Conservation (phyloP, 352 stramenopile species). For the Hyaloperonospora arabidopsidis region DNA sequence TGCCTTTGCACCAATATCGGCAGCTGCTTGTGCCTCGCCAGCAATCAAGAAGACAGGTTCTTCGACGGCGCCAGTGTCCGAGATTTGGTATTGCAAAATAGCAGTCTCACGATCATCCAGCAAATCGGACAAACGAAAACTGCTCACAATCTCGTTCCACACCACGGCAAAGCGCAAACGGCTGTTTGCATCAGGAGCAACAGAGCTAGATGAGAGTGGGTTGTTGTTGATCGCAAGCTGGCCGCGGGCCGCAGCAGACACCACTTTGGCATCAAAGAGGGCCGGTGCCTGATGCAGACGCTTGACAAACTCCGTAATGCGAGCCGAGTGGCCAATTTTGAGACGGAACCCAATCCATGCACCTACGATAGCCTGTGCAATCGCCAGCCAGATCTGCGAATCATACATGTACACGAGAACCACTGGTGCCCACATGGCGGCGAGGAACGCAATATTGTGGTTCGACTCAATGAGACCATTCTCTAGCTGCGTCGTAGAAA, state of each 20-base stretch:
- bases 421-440: constrained; percentile 68
- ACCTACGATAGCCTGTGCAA: constrained; percentile 71
- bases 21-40: constrained; percentile 60
- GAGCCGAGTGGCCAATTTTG: constrained; percentile 75
- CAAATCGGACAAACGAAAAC: constrained; percentile 80
- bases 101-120: constrained; percentile 81
- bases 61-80: constrained; percentile 67
- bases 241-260: constrained; percentile 57
- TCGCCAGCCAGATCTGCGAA: constrained; percentile 81
- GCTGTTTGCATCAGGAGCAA: constrained; percentile 63
- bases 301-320: constrained; percentile 66
- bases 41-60: constrained; percentile 85
- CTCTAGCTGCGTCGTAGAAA: constrained; percentile 31
- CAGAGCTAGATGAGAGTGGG: constrained; percentile 43
- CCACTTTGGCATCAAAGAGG: constrained; percentile 75
- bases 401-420: constrained; percentile 86
- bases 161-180: constrained; percentile 80
- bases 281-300: constrained; percentile 52
- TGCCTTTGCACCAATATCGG: constrained; percentile 52
- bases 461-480: constrained; percentile 61
- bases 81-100: constrained; percentile 86
- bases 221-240: constrained; percentile 59
- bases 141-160: constrained; percentile 87
- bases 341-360: constrained; percentile 68
- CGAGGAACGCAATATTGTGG: constrained; percentile 77